Percentiles rank a stretch among this genome's conserved stretches.
Conservation (phyloP, 306 rosid genomes). For the Vicia villosa region DNA sequence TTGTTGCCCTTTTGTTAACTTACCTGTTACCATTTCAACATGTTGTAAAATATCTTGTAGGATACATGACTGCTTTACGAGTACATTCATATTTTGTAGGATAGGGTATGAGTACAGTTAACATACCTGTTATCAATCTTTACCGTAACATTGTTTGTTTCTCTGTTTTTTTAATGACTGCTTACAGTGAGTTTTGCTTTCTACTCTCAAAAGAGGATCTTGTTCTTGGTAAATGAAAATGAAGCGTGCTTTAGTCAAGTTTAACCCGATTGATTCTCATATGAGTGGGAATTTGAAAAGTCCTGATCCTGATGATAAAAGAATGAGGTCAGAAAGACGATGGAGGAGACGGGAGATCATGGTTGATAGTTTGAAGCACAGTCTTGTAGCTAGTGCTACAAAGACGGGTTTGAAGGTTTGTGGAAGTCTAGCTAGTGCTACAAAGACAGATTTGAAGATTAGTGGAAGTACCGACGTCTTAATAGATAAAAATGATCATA, state of each 20-base stretch:
- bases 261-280: neutral
- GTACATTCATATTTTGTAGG: no score
- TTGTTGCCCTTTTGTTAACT: no score
- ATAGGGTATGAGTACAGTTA: neutral
- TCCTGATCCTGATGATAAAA: conserved; percentile 19
- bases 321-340: conserved; percentile 48
- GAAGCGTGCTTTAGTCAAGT: neutral
- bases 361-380: neutral
- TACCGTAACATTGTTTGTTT: no score
- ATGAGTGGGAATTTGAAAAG: neutral
- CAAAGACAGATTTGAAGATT: neutral
- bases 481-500: neutral
- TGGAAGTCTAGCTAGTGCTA: no score
- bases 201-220: neutral
- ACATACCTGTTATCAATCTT: no score
- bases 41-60: neutral
- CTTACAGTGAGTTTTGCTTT: neutral
- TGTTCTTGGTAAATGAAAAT: conserved; percentile 27
- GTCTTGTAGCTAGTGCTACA: neutral
- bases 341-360: conserved; percentile 45
- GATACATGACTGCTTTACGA: no score
- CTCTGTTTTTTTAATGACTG: neutral
- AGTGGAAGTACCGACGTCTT: neutral
- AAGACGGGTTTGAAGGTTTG: no score
- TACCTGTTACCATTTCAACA: neutral